Evolutionary conservation across 345 rosid genomes (phyloP), one percentile per base, ranked within the genome.

Genomic region (Citrus mangshanensis): DNA sequence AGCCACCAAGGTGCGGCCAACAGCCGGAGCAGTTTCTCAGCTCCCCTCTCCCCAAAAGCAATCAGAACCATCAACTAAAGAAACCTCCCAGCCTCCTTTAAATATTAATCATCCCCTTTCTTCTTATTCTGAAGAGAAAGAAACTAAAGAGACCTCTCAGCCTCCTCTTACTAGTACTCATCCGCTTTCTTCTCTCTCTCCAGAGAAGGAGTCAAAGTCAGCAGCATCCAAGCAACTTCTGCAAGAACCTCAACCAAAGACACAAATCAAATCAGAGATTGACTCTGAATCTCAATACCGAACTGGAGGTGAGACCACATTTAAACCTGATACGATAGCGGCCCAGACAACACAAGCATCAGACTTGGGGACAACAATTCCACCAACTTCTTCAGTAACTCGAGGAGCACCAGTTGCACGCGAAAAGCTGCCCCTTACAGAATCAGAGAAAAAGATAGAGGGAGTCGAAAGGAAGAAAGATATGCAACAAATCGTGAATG

Each of bases 31-130:
- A 80, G 65, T 69, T 59, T 34, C 85, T 42, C 73, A 42, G 78
- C 70, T 78, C 37, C 37, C 70, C 22, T 81, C 87, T 70, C 82
- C 85, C 10, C 56, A 74, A 18, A 88, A 80, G 77, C 83, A 62
- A 78, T 34, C 30, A 4, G 80, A 76, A 46, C 65, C 74, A 37
- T 19, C 70, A 19, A 55, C 30, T 55, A 61, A 40, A 54, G 88
- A 70, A 54, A 79, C 72, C 18, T 60, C 78, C 19, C 25, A 25
- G 72, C 78, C 74, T 74, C 58, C 79, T 72, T 16, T 25, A 19
- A 35, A 16, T 34, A 27, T 72, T 46, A 32, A 42, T 27, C 70
- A 60, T 49, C 70, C 82, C 40, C 68, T 30, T 60, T 12, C 75
- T 34, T 54, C 58, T 1, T 1, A 16, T 5, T 54, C 58, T 18